phyloP scores from a whole-genome alignment of 805 yeast species.

The Suhomyces sp. region DNA sequence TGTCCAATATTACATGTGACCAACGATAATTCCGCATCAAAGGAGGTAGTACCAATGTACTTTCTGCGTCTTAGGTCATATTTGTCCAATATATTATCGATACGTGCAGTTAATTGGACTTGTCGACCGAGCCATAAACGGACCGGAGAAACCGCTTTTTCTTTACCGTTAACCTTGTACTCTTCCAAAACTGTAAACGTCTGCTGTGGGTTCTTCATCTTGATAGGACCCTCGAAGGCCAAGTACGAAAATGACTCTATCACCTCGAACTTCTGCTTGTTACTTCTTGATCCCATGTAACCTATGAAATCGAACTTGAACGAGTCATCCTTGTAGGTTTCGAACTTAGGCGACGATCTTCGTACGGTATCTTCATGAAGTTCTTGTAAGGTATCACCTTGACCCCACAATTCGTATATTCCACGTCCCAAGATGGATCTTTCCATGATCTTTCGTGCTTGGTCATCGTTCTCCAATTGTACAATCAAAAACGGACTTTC shows the following conservation, averaged over 20 bases:
- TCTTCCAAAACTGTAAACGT: slow-evolving; percentile 74
- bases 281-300: slow-evolving; percentile 64
- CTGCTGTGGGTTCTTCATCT: slow-evolving; percentile 74
- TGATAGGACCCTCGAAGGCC: slow-evolving; percentile 72
- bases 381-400: slow-evolving; percentile 53
- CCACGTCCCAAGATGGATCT: slow-evolving; percentile 72
- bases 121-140: slow-evolving; percentile 74
- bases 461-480: slow-evolving; percentile 60
- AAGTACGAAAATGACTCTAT: slow-evolving; percentile 74
- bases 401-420: slow-evolving; percentile 84
- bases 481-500: slow-evolving; percentile 70
- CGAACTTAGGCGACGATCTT: slow-evolving; percentile 33
- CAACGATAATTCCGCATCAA: slow-evolving; percentile 89
- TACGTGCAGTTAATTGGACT: slow-evolving; percentile 61
- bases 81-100: slow-evolving; percentile 63
- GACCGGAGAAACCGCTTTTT: slow-evolving; percentile 49
- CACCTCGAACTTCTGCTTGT: slow-evolving; percentile 50
- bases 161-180: slow-evolving; percentile 51
- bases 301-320: slow-evolving; percentile 85
- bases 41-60: slow-evolving; percentile 94
- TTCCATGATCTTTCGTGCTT: slow-evolving; percentile 61
- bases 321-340: slow-evolving; percentile 41
- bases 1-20: slow-evolving; percentile 87
- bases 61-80: slow-evolving; percentile 80
- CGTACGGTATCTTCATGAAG: slow-evolving; percentile 53